Percentiles rank a stretch among this genome's conserved stretches.
Conservation (phyloP, 148 eudicot species). For the Rhododendron ovatum region DNA sequence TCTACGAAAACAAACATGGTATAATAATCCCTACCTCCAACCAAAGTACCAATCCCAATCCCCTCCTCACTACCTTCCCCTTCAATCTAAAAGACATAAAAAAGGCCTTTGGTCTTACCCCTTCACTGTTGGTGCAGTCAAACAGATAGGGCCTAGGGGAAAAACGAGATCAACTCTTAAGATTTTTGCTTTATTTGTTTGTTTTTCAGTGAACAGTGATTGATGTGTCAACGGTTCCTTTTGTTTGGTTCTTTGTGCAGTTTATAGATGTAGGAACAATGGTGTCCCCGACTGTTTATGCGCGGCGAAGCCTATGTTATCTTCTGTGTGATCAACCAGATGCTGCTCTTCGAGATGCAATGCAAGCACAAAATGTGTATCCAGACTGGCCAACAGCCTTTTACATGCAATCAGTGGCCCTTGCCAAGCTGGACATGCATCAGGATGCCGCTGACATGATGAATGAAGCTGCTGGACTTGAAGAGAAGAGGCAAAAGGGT, state of each 20-base stretch:
- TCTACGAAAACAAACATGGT: not conserved
- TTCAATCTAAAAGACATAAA: not conserved
- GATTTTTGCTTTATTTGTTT: not conserved
- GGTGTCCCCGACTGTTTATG: conserved; percentile 63
- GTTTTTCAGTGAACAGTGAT: not conserved
- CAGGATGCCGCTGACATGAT: conserved; percentile 83
- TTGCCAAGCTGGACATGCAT: conserved; percentile 82
- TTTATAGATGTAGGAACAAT: conserved; percentile 57
- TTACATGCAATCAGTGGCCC: conserved; percentile 87
- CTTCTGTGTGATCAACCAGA: conserved; percentile 63
- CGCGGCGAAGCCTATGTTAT: conserved; percentile 71
- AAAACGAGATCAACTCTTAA: not conserved
- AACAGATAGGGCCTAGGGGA: not conserved
- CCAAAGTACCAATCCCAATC: not conserved
- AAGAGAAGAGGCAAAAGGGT: conserved; percentile 71
- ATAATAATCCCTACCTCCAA: not conserved
- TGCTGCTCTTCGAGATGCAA: conserved; percentile 60
- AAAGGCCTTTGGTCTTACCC: not conserved
- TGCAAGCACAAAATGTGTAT: conserved; percentile 80
- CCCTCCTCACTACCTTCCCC: not conserved
- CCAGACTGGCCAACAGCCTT: conserved; percentile 91
- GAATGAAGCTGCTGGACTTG: conserved; percentile 68
- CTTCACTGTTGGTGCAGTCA: not conserved
- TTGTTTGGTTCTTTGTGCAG: conserved; percentile 25
- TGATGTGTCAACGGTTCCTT: not conserved